These are phyloP conservation scores for Trichosanthes cucumerina DNA, from an alignment of 306 rosid species.

Conservation along the genomic window DNA sequence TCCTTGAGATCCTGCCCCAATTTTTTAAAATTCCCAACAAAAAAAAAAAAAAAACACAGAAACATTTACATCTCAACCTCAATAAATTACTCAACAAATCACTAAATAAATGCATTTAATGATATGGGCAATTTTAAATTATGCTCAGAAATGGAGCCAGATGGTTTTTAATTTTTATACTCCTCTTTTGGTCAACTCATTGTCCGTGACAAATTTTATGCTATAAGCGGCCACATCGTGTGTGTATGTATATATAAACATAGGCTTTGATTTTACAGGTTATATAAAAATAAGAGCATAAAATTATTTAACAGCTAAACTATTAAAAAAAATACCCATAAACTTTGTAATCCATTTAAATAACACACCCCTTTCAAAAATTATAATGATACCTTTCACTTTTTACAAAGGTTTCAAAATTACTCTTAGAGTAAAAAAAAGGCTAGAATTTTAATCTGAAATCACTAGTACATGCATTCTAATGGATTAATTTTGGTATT, in stretches of 20 bases:
- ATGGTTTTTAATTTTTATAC: not conserved
- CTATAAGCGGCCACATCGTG: not conserved
- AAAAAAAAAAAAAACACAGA: not conserved
- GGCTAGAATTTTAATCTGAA: too few relatives aligned
- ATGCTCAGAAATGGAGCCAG: not conserved
- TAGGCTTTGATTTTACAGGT: not conserved
- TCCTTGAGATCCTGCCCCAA: conserved; percentile 71
- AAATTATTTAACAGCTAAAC: not conserved
- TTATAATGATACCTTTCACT: too few relatives aligned
- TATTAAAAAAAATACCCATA: too few relatives aligned
- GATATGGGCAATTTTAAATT: not conserved
- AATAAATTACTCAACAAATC: not conserved
- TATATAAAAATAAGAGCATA: not conserved
- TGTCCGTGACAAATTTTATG: conserved; percentile 10
- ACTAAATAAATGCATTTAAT: conserved; percentile 8
- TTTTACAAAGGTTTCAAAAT: too few relatives aligned
- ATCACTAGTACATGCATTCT: too few relatives aligned
- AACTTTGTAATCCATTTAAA: too few relatives aligned
- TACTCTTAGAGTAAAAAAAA: too few relatives aligned
- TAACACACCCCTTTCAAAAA: too few relatives aligned
- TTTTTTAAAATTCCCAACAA: not conserved
- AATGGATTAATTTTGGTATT: too few relatives aligned
- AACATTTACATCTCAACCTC: not conserved
- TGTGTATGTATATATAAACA: too few relatives aligned
- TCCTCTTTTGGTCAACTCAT: not conserved